Conservation (phyloP, 345 rosid genomes). For the Boechera stricta region DNA sequence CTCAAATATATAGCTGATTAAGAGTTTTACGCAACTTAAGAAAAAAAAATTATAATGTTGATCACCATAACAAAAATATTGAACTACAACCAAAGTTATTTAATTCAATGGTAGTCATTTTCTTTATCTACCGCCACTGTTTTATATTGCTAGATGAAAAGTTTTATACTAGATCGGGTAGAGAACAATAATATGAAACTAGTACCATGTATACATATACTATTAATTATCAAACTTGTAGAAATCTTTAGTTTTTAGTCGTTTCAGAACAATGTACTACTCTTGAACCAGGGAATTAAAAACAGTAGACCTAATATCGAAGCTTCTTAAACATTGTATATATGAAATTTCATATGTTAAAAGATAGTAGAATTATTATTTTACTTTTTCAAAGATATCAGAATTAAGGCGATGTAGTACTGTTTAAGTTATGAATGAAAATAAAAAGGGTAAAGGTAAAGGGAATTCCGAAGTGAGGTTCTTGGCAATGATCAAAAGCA, state of each 20-base stretch:
- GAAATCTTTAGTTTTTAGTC: neutral
- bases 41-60: no score
- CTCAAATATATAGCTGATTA: neutral
- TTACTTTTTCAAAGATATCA: neutral
- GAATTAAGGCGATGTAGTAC: constrained; percentile 17
- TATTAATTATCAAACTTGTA: neutral
- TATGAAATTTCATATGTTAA: neutral
- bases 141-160: no score
- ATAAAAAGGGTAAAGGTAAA: constrained; percentile 40
- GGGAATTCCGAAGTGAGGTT: constrained; percentile 44
- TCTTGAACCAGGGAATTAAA: neutral
- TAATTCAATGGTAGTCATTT: neutral
- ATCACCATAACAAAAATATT: neutral
- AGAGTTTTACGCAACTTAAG: no score
- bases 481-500: constrained; percentile 53
- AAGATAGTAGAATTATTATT: neutral
- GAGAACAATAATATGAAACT: neutral
- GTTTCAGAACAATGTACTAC: neutral
- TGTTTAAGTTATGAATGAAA: constrained; percentile 33
- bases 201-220: neutral
- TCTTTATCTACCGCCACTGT: no score
- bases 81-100: neutral
- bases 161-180: neutral
- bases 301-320: neutral
- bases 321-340: neutral